A percentile compares a stretch with the other conserved stretches of the same genome.
phyloP scores from a whole-genome alignment of 2,329 filamentous ascomycete genomes.

The Hypoxylon sp. region DNA sequence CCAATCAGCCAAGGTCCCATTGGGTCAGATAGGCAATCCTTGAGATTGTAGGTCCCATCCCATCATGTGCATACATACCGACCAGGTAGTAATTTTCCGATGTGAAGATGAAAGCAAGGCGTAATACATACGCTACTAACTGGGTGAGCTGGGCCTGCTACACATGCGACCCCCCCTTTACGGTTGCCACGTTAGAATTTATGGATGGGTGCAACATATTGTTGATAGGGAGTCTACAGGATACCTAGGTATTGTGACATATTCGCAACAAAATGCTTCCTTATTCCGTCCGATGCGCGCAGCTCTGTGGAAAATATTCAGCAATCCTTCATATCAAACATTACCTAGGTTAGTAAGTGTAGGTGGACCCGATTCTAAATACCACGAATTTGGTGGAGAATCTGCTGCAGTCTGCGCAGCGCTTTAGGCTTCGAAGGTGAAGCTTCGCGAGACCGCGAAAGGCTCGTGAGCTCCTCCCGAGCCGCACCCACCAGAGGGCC shows the following conservation, averaged over 20 bases:
- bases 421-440: constrained; percentile 51
- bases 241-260: background rate
- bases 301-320: background rate
- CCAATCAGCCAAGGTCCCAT: constrained; percentile 33
- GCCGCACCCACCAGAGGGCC: constrained; percentile 68
- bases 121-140: no score
- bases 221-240: background rate
- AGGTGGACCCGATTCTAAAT: constrained; percentile 16
- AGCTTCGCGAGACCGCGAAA: constrained; percentile 48
- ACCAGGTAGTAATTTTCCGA: no score
- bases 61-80: background rate
- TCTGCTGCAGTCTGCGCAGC: constrained; percentile 55
- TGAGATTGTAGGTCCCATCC: constrained; percentile 19
- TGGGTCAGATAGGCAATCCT: constrained; percentile 31
- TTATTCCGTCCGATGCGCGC: background rate
- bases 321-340: background rate
- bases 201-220: background rate
- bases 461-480: constrained; percentile 64
- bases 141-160: background rate
- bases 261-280: background rate
- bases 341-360: background rate
- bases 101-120: no score
- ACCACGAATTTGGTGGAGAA: constrained; percentile 57
- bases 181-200: background rate
- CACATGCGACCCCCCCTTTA: background rate